A percentile compares a stretch with the other conserved stretches of the same genome.
Evolutionary conservation across 345 rosid species (phyloP).

Genomic region (Acer saccharum): DNA sequence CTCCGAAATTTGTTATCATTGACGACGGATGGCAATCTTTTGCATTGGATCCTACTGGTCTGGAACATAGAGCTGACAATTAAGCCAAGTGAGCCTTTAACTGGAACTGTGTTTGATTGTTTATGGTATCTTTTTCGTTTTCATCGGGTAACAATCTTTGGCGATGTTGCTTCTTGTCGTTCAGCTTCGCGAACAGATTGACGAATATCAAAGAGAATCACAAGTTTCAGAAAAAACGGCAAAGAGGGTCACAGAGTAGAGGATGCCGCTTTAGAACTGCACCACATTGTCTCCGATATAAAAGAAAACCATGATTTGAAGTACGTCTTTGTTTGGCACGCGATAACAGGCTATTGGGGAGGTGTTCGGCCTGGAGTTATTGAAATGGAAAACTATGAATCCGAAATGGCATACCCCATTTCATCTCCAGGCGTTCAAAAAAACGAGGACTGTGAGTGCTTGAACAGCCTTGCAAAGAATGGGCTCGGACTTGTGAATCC

Average conservation of each 20-base stretch:
- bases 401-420: conserved; percentile 51
- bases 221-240: conserved; percentile 66
- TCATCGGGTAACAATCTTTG: not conserved
- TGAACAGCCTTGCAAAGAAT: conserved; percentile 48
- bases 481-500: conserved; percentile 82
- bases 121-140: not conserved
- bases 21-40: too few species aligned
- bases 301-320: conserved; percentile 56
- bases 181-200: conserved; percentile 64
- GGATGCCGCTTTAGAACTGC: conserved; percentile 60
- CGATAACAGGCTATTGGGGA: conserved; percentile 78
- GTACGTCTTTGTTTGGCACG: conserved; percentile 71
- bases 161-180: not conserved
- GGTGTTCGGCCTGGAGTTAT: conserved; percentile 51
- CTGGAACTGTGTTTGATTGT: not conserved
- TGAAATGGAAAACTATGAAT: conserved; percentile 62
- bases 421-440: conserved; percentile 61
- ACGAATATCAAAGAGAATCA: conserved; percentile 63
- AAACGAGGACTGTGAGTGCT: conserved; percentile 52
- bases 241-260: conserved; percentile 55
- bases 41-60: too few species aligned
- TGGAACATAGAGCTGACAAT: conserved; percentile 52
- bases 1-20: too few species aligned
- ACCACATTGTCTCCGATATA: conserved; percentile 53
- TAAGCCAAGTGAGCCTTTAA: conserved; percentile 54